Conservation (phyloP, 441 rosid species). For the Croton laevigatus region DNA sequence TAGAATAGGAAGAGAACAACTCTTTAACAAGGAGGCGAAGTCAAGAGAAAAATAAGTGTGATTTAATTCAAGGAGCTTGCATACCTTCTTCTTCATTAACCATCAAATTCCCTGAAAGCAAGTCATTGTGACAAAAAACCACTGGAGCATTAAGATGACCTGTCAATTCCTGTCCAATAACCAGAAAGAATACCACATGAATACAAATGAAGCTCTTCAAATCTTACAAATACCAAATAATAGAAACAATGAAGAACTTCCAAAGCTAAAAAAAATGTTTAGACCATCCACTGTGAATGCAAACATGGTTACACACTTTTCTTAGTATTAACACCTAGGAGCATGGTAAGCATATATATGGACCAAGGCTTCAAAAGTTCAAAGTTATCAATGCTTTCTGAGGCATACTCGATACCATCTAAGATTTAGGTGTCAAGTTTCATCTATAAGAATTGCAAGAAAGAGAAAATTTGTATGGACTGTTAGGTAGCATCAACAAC, state of each 20-base stretch:
- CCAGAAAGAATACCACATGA: conserved; percentile 30
- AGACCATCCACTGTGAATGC: conserved; percentile 7
- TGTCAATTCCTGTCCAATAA: conserved; percentile 81
- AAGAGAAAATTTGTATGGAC: neutral
- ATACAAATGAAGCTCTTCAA: conserved; percentile 16
- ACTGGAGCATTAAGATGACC: conserved; percentile 67
- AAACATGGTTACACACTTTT: neutral
- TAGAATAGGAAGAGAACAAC: neutral
- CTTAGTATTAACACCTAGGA: conserved; percentile 1
- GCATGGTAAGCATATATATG: too few relatives aligned
- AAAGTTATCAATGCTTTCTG: neutral
- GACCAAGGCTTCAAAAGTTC: neutral
- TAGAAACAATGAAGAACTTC: neutral
- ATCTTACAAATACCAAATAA: conserved; percentile 3
- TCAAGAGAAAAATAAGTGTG: neutral
- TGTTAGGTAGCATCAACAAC: neutral
- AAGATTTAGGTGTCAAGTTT: neutral
- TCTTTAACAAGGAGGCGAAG: neutral
- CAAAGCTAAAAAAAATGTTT: neutral
- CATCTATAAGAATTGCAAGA: neutral
- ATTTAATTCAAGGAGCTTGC: neutral
- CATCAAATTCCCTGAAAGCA: conserved; percentile 95
- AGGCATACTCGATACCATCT: neutral
- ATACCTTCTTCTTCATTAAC: conserved; percentile 80
- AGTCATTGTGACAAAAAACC: conserved; percentile 92